Percentiles rank a stretch among this genome's conserved stretches.
Conservation (phyloP, 1,139 yeast species). For the Yamadazyma friedrichii region DNA sequence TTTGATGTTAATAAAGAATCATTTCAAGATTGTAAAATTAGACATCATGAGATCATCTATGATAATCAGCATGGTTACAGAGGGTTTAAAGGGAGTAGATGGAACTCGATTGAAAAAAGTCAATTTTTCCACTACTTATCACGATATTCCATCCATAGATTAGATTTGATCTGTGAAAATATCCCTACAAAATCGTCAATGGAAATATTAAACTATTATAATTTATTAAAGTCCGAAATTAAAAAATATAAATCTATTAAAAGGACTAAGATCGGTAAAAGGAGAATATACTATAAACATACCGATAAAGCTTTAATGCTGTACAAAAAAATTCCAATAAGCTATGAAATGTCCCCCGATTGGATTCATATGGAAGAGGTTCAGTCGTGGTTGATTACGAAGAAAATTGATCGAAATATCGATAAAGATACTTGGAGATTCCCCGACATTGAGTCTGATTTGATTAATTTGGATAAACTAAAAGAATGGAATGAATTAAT, state of each 20-base stretch:
- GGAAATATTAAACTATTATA: slow-evolving; percentile 50
- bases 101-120: slow-evolving; percentile 25
- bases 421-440: slow-evolving; percentile 16
- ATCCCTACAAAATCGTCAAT: slow-evolving; percentile 40
- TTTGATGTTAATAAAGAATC: slow-evolving; percentile 8
- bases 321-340: slow-evolving; percentile 48
- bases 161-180: slow-evolving; percentile 36
- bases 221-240: slow-evolving; percentile 29
- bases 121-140: slow-evolving; percentile 31
- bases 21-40: slow-evolving; percentile 5
- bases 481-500: neutral
- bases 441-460: slow-evolving; percentile 1
- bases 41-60: slow-evolving; percentile 3
- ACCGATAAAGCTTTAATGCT: slow-evolving; percentile 20
- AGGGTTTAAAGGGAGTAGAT: slow-evolving; percentile 16
- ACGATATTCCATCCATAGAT: slow-evolving; percentile 48
- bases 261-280: neutral
- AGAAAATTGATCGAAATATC: slow-evolving; percentile 16
- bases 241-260: slow-evolving; percentile 17
- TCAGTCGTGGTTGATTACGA: slow-evolving; percentile 30
- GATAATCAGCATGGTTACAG: slow-evolving; percentile 5
- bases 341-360: slow-evolving; percentile 51
- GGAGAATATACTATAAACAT: slow-evolving; percentile 6
- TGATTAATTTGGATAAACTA: slow-evolving; percentile 1
- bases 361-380: slow-evolving; percentile 49